Percentiles rank a stretch among this genome's conserved stretches.
Conservation (phyloP, 169 alveolate species). For the Sarcocystis neurona region DNA sequence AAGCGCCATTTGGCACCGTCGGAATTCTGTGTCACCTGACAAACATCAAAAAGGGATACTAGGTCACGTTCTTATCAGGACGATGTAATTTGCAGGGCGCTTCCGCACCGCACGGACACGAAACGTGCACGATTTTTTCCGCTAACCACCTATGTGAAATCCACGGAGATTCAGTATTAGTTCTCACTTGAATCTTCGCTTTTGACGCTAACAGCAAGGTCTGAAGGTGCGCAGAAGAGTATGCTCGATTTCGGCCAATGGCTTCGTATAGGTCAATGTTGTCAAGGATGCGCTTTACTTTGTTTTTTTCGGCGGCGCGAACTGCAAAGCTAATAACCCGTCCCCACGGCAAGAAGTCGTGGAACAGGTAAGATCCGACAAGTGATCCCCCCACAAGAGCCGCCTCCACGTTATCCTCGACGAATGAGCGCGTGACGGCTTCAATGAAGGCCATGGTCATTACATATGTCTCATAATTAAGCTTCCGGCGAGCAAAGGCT, state of each 20-base stretch:
- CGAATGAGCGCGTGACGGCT: not conserved
- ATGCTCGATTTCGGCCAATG: not conserved
- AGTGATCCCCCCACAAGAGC: constrained; percentile 25
- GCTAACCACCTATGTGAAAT: no score
- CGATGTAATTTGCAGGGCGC: not conserved
- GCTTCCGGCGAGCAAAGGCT: not conserved
- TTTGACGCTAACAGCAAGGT: not conserved
- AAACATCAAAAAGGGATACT: not conserved
- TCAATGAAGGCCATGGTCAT: not conserved
- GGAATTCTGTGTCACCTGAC: not conserved
- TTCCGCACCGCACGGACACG: not conserved
- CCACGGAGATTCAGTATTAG: not conserved
- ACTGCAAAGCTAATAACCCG: not conserved
- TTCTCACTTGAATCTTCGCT: not conserved
- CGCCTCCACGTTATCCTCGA: not conserved
- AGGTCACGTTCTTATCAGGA: not conserved
- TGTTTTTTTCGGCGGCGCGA: not conserved
- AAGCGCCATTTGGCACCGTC: not conserved
- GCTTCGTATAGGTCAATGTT: not conserved
- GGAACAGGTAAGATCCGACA: constrained; percentile 8
- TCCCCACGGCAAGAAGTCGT: not conserved
- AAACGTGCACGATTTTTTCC: no score
- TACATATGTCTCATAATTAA: not conserved
- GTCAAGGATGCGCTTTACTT: not conserved
- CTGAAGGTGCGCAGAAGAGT: not conserved